Percentiles rank a stretch among this genome's conserved stretches.
These are phyloP conservation scores for Mucor sp. DNA, from an alignment of 371 early-diverging fungal genomes.

Conservation along the genomic window DNA sequence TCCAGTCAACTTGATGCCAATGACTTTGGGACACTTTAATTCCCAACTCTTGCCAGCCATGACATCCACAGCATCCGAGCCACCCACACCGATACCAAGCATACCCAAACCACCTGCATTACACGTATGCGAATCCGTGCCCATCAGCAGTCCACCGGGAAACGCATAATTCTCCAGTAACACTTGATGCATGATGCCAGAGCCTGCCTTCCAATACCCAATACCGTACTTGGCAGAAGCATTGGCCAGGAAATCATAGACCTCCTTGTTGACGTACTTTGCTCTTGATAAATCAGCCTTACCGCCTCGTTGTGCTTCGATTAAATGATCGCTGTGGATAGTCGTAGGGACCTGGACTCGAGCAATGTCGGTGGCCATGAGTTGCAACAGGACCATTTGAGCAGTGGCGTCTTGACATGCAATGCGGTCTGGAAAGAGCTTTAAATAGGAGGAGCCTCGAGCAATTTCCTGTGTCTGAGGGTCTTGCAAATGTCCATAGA, in stretches of 20 bases:
- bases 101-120: conserved; percentile 96
- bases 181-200: conserved; percentile 98
- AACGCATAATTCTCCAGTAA: conserved; percentile 97
- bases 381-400: conserved; percentile 96
- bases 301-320: conserved; percentile 91
- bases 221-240: conserved; percentile 92
- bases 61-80: conserved; percentile 98
- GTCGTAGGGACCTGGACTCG: conserved; percentile 91
- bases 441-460: conserved; percentile 89
- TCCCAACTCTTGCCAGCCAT: conserved; percentile 98
- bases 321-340: conserved; percentile 97
- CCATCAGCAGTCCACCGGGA: conserved; percentile 97
- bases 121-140: conserved; percentile 91
- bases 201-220: conserved; percentile 97
- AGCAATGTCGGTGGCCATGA: conserved; percentile 90
- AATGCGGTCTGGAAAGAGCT: conserved; percentile 92
- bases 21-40: conserved; percentile 90
- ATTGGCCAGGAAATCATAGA: conserved; percentile 91
- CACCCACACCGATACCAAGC: conserved; percentile 96
- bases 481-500: conserved; percentile 95
- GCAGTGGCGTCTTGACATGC: conserved; percentile 98
- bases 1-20: conserved; percentile 90
- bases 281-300: conserved; percentile 84
- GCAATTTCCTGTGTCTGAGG: conserved; percentile 77
- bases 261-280: conserved; percentile 89